A percentile compares a stretch with the other conserved stretches of the same genome.
Conservation (phyloP, 495 filamentous ascomycete genomes). For the Achaetomiella virescens region DNA sequence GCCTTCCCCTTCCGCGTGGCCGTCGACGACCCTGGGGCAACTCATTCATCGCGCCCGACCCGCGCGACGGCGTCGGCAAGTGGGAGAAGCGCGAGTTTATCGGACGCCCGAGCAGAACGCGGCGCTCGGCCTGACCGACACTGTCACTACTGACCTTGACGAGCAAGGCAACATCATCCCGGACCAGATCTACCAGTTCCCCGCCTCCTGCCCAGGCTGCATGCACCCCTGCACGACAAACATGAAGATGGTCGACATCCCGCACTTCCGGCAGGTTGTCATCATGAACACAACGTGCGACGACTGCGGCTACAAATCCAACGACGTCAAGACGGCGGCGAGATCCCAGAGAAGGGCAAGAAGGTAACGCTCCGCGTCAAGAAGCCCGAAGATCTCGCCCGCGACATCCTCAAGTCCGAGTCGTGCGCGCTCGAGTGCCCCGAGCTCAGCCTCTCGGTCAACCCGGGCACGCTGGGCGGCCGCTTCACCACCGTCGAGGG, state of each 20-base stretch:
- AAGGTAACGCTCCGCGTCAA: conserved; percentile 74
- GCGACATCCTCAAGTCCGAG: conserved; percentile 96
- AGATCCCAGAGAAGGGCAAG: conserved; percentile 78
- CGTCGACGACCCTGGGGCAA: conserved; percentile 91
- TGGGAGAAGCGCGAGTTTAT: conserved; percentile 76
- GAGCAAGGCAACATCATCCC: conserved; percentile 75
- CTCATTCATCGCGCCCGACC: conserved; percentile 88
- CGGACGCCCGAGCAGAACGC: conserved; percentile 79
- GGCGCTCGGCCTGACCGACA: conserved; percentile 58
- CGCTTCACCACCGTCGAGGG: conserved; percentile 96
- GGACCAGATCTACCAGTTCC: conserved; percentile 84
- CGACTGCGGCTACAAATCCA: conserved; percentile 86
- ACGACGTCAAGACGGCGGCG: conserved; percentile 94
- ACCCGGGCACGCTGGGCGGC: conserved; percentile 90
- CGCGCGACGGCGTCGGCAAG: conserved; percentile 67
- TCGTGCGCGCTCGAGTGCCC: conserved; percentile 78
- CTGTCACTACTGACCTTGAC: conserved; percentile 30
- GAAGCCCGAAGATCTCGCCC: conserved; percentile 66
- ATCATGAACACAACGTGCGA: conserved; percentile 85
- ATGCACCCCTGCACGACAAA: conserved; percentile 72
- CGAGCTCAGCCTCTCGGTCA: conserved; percentile 75
- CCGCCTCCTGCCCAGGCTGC: conserved; percentile 86
- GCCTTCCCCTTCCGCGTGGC: conserved; percentile 81
- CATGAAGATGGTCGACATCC: conserved; percentile 95
- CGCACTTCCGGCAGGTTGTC: conserved; percentile 91